A percentile compares a stretch with the other conserved stretches of the same genome.
These are phyloP conservation scores for Talaromyces ruber DNA, from an alignment of 495 filamentous ascomycete species.

Conservation along the genomic window DNA sequence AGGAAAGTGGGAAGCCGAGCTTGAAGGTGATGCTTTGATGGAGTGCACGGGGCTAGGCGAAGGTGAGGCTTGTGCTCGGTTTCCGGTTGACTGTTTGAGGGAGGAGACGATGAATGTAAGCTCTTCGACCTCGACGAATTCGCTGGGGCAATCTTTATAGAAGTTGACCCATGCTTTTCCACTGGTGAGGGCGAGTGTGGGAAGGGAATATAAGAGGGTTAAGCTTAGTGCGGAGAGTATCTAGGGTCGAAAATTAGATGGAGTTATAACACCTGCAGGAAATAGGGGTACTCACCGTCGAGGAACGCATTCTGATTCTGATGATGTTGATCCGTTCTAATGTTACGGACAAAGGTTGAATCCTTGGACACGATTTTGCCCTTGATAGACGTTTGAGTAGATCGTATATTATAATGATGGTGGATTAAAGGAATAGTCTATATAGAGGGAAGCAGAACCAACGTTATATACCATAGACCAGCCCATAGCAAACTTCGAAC, in stretches of 20 bases:
- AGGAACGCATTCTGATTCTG: neutral
- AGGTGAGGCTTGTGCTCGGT: neutral
- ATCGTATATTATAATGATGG: neutral
- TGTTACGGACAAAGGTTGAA: neutral
- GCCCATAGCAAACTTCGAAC: neutral
- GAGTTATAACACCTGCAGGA: neutral
- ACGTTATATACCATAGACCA: neutral
- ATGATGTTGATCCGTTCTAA: neutral
- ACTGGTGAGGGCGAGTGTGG: slow-evolving; percentile 17
- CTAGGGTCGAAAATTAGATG: neutral
- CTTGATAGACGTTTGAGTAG: neutral
- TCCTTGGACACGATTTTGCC: neutral
- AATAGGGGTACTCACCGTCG: neutral
- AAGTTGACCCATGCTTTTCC: slow-evolving; percentile 29
- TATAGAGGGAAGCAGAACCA: neutral
- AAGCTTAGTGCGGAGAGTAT: slow-evolving; percentile 18
- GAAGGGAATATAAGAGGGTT: slow-evolving; percentile 4
- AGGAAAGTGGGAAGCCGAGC: neutral
- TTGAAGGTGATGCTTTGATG: neutral
- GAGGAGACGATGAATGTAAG: neutral
- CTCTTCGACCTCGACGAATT: slow-evolving; percentile 10
- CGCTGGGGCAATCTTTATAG: slow-evolving; percentile 26
- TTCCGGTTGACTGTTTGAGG: neutral
- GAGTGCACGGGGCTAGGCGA: neutral
- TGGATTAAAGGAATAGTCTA: neutral